Base-by-base conservation (phyloP, 108 stramenopile species). In the Skeletonema marinoi region DNA sequence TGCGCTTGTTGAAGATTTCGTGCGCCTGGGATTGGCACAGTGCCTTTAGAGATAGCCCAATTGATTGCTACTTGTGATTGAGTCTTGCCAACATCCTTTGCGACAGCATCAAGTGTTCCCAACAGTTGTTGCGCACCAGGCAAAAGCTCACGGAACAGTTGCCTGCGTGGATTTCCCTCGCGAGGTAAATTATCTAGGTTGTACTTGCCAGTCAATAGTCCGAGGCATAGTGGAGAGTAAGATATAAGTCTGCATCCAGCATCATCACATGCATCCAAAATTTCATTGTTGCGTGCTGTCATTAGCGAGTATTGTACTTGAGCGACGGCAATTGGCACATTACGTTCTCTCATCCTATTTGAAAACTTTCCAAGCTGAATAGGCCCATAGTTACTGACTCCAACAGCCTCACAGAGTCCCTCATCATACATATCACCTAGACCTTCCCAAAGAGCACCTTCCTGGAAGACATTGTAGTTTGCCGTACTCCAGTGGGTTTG, bases 31-130 rank as follows among this genome's bases (percentile, higher is more conserved):
- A 96, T 93, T 5, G 96, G 96, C 9, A 96, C 90, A 1, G 91
- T 91, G 8, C 90, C 92, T 71, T 94, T 94, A 75, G 89, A 86
- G 33, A 93, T 85, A n/a, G 88, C 88, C 96, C 96, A 96, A 72
- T 96, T 96, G 62, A 96, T 92, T 29, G 93, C 96, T 9, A 96
- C 90, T 85, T 96, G 96, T 13, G 92, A 81, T 72, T 84, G 88
- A 9, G 90, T 87, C 62, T 93, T 94, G 16, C 78, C 85, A 61
- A 85, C 82, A 30, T 90, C 90, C 32, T 76, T 70, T 14, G 91
- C 93, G 14, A 96, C 77, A 33, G 81, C 92, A 36, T 83, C 70
- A 25, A 96, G 73, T 16, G 92, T 91, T 29, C 70, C 64, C 35
- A 95, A 78, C n/a, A 95, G 75, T 33, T 60, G 78, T 44, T 81